Evolutionary conservation across 805 yeast genomes (phyloP).

Genomic region (Candida montana): DNA sequence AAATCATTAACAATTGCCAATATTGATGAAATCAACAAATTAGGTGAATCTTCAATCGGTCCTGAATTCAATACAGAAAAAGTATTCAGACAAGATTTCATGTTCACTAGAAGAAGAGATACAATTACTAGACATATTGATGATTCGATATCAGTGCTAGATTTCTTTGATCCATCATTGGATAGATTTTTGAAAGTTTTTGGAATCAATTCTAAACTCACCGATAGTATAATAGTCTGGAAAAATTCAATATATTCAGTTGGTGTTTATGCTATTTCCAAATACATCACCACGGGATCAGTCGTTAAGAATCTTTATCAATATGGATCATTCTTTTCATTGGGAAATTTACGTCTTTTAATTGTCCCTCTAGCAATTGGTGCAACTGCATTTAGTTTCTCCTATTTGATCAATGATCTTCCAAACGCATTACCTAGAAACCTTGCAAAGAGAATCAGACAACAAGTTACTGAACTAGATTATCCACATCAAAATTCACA

Average conservation of each 20-base stretch:
- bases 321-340: constrained; percentile 33
- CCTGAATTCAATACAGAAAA: constrained; percentile 51
- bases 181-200: constrained; percentile 44
- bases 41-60: constrained; percentile 65
- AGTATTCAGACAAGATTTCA: constrained; percentile 62
- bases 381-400: constrained; percentile 46
- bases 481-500: constrained; percentile 75
- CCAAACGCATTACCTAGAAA: constrained; percentile 88
- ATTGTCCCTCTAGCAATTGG: constrained; percentile 49
- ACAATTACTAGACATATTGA: constrained; percentile 50
- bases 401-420: constrained; percentile 69
- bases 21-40: constrained; percentile 53
- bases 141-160: constrained; percentile 57
- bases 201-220: constrained; percentile 25
- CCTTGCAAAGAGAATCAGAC: constrained; percentile 63
- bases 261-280: constrained; percentile 26
- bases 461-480: constrained; percentile 59
- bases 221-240: constrained; percentile 22
- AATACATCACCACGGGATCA: constrained; percentile 32
- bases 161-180: constrained; percentile 73
- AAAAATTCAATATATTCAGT: constrained; percentile 27
- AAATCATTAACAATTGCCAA: constrained; percentile 51
- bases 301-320: constrained; percentile 31
- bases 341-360: constrained; percentile 37
- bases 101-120: constrained; percentile 79